Base-by-base conservation (phyloP, 345 rosid species). In the Luvunga scandens region DNA sequence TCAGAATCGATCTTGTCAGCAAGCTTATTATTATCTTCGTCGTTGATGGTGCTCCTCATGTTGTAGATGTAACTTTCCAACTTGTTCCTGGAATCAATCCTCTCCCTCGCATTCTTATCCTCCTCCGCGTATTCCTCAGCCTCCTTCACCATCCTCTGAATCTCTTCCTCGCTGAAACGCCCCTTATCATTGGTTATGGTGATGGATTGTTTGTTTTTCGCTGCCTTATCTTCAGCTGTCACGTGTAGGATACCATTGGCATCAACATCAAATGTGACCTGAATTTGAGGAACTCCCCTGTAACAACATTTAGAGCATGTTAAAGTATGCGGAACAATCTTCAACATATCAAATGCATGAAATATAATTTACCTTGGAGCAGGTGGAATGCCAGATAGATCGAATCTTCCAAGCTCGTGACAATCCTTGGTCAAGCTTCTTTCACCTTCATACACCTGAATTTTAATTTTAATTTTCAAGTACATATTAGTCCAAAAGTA, bases 81-180 rank as follows among this genome's bases (percentile, higher is more conserved):
- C 77, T 85, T 87, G 88, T 90, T 88, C 83, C 86, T 84, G 1
- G 91, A 79, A 36, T 91, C 89, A 56, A 91, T 78, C 87, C 72
- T 84, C 45, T 89, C 96, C 57, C 65, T 85, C 59, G 73, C 62
- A 25, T 66, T 77, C 78, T 71, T 84, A 62, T 91, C 95, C 67
- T 86, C 90, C 60, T 90, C 91, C 0, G 88, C 92, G 28, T 83
- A 84, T 56, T 84, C 81, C 83, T 88, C 89, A 2, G 91, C 92
- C 74, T 90, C 96, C 74, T 75, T 86, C 53, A 88, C 83, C 91
- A 87, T 90, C 72, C 83, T 78, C 0, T 87, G 87, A 1, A 90
- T 87, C 90, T 90, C 95, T 71, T 83, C 90, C 65, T 86, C 71
- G 68, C 86, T 83, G 21, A 86, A 85, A 57, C 89, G 86, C 60